These are phyloP conservation scores for Diaporthe australafricana DNA, from an alignment of 2,329 filamentous ascomycete species.

Conservation along the genomic window DNA sequence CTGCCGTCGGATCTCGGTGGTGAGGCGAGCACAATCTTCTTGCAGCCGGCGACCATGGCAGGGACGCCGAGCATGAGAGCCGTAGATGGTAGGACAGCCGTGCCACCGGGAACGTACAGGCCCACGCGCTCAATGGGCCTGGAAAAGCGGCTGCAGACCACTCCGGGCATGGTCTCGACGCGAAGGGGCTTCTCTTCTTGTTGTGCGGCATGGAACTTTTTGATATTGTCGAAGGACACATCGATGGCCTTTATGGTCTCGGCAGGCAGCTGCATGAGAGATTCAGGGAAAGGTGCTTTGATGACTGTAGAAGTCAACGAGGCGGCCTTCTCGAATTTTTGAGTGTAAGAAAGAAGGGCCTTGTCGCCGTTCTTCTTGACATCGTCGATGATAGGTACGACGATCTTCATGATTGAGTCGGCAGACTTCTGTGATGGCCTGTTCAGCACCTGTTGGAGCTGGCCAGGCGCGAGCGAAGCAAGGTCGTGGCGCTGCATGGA, in stretches of 20 bases:
- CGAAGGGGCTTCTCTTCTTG: slow-evolving; percentile 83
- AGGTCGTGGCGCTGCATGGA: slow-evolving; percentile 85
- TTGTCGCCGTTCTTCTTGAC: slow-evolving; percentile 87
- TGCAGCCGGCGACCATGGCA: slow-evolving; percentile 96
- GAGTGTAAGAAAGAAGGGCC: slow-evolving; percentile 90
- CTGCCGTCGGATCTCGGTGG: slow-evolving; percentile 90
- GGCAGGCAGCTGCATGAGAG: slow-evolving; percentile 84
- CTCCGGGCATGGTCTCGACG: slow-evolving; percentile 98
- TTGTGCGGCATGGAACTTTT: slow-evolving; percentile 92
- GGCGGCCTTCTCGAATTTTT: slow-evolving; percentile 97
- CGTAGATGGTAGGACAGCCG: slow-evolving; percentile 95
- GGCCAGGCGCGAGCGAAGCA: slow-evolving; percentile 69
- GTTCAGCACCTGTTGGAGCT: slow-evolving; percentile 81
- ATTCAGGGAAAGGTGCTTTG: slow-evolving; percentile 85
- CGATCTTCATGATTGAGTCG: slow-evolving; percentile 92
- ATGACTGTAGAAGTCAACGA: slow-evolving; percentile 90
- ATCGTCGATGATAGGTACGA: slow-evolving; percentile 90
- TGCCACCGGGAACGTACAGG: slow-evolving; percentile 94
- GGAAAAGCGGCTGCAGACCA: slow-evolving; percentile 92
- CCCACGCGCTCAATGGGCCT: slow-evolving; percentile 96
- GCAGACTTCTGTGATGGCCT: slow-evolving; percentile 94
- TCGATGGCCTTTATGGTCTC: slow-evolving; percentile 96
- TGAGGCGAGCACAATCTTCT: slow-evolving; percentile 93
- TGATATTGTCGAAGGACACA: slow-evolving; percentile 92
- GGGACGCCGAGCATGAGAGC: slow-evolving; percentile 98